phyloP scores from a whole-genome alignment of 2,329 filamentous ascomycete species.

The Gnomoniopsis smithogilvyi region DNA sequence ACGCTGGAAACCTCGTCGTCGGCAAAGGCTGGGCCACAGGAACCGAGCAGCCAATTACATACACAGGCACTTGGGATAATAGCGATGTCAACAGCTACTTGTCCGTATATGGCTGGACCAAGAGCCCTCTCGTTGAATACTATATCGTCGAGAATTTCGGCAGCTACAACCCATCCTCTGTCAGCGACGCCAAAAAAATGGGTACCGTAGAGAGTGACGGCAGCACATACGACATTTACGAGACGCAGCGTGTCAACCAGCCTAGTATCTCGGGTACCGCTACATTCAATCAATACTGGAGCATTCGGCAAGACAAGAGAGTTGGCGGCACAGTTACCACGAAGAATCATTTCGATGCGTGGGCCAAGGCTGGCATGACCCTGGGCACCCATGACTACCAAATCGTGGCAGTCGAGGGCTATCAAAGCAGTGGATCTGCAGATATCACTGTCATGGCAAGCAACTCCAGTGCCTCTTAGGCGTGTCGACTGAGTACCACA shows the following conservation, averaged over 20 bases:
- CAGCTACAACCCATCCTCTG: conserved; percentile 38
- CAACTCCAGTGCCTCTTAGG: neutral
- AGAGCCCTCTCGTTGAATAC: conserved; percentile 36
- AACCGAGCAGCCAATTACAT: conserved; percentile 23
- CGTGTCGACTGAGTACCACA: too few relatives aligned
- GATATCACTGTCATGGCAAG: conserved; percentile 30
- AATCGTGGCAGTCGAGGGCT: conserved; percentile 48
- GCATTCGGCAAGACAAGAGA: conserved; percentile 46
- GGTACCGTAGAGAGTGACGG: conserved; percentile 31
- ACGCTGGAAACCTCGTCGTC: conserved; percentile 50
- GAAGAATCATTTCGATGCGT: conserved; percentile 46
- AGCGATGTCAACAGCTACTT: conserved; percentile 29
- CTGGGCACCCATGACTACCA: conserved; percentile 44
- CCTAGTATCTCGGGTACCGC: conserved; percentile 42
- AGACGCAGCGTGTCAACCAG: conserved; percentile 32
- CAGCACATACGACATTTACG: conserved; percentile 33
- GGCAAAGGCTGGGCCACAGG: conserved; percentile 59
- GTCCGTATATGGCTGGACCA: conserved; percentile 36
- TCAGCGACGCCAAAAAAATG: conserved; percentile 25
- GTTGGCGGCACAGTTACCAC: conserved; percentile 45
- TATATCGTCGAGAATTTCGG: conserved; percentile 38
- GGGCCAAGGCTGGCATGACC: conserved; percentile 39
- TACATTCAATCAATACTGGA: conserved; percentile 50
- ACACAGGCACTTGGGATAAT: conserved; percentile 28
- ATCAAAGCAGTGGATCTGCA: conserved; percentile 45